Conservation (phyloP, 176 grass and related monocot species). For the Raddia guianensis region DNA sequence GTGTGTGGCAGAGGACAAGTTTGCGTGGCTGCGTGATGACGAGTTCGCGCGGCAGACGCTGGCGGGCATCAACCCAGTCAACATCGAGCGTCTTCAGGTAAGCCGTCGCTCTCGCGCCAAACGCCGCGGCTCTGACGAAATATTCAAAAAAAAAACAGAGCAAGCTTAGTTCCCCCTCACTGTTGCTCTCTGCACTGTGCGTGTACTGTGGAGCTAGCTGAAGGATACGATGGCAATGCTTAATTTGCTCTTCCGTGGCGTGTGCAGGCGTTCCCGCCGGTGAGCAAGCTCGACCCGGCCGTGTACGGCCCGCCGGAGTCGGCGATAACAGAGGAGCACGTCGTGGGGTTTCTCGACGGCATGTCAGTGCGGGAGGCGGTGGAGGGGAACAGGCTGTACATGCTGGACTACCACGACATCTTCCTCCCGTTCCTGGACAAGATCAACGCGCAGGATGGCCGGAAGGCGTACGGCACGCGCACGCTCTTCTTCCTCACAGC, state of each 20-base stretch:
- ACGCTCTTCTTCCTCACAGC: conserved; percentile 82
- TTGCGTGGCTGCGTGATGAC: conserved; percentile 95
- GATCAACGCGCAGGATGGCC: conserved; percentile 84
- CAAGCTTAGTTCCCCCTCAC: neutral
- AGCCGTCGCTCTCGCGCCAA: conserved; percentile 17
- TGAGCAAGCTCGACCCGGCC: conserved; percentile 79
- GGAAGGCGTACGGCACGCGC: conserved; percentile 91
- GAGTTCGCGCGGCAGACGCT: conserved; percentile 89
- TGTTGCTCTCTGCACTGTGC: neutral
- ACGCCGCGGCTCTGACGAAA: conserved; percentile 2
- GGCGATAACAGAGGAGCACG: conserved; percentile 87
- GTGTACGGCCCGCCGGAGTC: conserved; percentile 83
- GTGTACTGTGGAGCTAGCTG: neutral
- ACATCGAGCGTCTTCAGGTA: conserved; percentile 88
- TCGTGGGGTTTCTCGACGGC: conserved; percentile 72
- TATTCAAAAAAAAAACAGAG: neutral
- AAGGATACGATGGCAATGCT: neutral
- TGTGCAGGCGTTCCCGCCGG: conserved; percentile 74
- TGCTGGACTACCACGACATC: conserved; percentile 85
- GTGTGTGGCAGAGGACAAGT: conserved; percentile 82
- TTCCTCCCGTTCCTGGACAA: conserved; percentile 83
- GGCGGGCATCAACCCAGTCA: conserved; percentile 92
- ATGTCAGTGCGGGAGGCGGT: conserved; percentile 88
- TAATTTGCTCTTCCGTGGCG: neutral
- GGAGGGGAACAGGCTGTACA: conserved; percentile 65